phyloP scores from a whole-genome alignment of 2,329 filamentous ascomycete genomes.

The Diaporthe citri region DNA sequence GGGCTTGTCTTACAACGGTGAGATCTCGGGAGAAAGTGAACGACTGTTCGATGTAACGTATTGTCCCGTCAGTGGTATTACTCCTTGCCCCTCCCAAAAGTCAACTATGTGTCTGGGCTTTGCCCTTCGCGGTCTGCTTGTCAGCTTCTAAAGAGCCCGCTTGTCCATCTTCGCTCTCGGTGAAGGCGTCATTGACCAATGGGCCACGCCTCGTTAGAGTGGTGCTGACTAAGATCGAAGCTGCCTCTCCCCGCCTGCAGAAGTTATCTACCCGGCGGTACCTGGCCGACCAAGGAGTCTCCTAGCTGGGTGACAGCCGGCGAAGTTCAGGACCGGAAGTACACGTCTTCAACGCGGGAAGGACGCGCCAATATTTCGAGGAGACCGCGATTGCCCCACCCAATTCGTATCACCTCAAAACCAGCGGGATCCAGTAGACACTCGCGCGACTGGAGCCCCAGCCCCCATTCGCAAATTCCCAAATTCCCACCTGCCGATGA shows the following conservation, averaged over 20 bases:
- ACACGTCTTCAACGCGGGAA: slow-evolving; percentile 39
- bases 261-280: not conserved
- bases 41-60: not conserved
- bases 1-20: not conserved
- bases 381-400: slow-evolving; percentile 38
- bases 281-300: not conserved
- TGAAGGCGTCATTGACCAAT: slow-evolving; percentile 29
- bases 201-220: not conserved
- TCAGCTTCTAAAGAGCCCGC: not conserved
- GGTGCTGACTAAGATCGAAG: slow-evolving; percentile 34
- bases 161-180: not conserved
- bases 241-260: not conserved
- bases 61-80: not conserved
- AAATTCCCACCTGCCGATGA: slow-evolving; percentile 16
- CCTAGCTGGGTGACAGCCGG: not conserved
- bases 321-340: not conserved
- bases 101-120: not conserved
- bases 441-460: slow-evolving; percentile 22
- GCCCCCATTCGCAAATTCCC: slow-evolving; percentile 19
- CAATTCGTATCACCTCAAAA: slow-evolving; percentile 21
- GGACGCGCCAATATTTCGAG: slow-evolving; percentile 31
- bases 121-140: not conserved
- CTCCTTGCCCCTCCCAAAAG: not conserved
- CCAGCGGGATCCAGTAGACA: slow-evolving; percentile 17
- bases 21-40: not conserved